A percentile compares a stretch with the other conserved stretches of the same genome.
Evolutionary conservation across 2,329 filamentous ascomycete species (phyloP).

Genomic region (Curvularia sp.): DNA sequence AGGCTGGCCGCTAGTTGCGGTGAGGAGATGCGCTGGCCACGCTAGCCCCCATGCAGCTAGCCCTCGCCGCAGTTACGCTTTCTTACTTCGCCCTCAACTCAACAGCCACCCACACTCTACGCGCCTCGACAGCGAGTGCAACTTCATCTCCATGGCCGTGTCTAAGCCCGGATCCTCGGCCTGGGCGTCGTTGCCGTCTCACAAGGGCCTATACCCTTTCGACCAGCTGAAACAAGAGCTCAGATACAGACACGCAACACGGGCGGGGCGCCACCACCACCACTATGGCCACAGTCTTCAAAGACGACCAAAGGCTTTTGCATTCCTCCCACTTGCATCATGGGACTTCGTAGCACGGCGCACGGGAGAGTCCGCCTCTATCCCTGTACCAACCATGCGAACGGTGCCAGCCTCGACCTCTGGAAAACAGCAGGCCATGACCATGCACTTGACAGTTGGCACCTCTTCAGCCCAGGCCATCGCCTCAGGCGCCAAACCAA

Average conservation of each 20-base stretch:
- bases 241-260: conserved; percentile 22
- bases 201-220: conserved; percentile 31
- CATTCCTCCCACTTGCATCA: conserved; percentile 26
- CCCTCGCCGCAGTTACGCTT: conserved; percentile 41
- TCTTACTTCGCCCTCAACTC: conserved; percentile 32
- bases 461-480: conserved; percentile 25
- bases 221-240: conserved; percentile 43
- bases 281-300: conserved; percentile 23
- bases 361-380: conserved; percentile 33
- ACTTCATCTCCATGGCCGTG: conserved; percentile 27
- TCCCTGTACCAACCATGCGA: conserved; percentile 45
- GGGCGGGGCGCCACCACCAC: conserved; percentile 29
- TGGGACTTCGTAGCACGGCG: conserved; percentile 36
- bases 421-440: conserved; percentile 14
- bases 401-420: conserved; percentile 41
- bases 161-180: conserved; percentile 35
- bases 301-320: conserved; percentile 7
- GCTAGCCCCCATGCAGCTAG: conserved; percentile 29
- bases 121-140: conserved; percentile 19
- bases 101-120: conserved; percentile 38
- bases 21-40: conserved; percentile 50
- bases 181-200: conserved; percentile 30
- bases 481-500: conserved; percentile 48
- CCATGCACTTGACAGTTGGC: conserved; percentile 38
- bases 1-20: conserved; percentile 44